Percentiles rank a stretch among this genome's conserved stretches.
phyloP scores from a whole-genome alignment of 2,329 filamentous ascomycete species.

The Ophiostoma populinum region DNA sequence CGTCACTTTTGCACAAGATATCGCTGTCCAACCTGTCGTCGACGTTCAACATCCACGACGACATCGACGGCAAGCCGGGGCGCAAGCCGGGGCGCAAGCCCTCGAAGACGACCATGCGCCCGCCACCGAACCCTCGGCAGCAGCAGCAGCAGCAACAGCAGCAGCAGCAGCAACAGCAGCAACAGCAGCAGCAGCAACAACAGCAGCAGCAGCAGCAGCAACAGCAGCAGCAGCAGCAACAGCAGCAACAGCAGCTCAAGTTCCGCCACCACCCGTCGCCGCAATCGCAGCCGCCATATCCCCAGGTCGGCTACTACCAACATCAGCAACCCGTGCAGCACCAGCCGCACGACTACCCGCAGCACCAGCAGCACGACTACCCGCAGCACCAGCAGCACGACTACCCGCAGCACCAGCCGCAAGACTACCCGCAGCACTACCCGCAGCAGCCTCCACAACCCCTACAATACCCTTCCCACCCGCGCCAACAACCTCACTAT shows the following conservation, averaged over 20 bases:
- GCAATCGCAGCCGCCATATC: background rate
- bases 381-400: background rate
- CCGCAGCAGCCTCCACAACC: background rate
- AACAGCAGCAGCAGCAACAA: background rate
- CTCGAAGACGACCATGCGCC: background rate
- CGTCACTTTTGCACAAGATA: too few species aligned
- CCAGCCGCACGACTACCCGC: background rate
- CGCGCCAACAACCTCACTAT: background rate
- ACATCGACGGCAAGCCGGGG: too few species aligned
- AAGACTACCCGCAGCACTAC: background rate
- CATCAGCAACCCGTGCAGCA: background rate
- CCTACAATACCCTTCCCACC: slow-evolving; percentile 1
- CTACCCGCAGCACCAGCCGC: background rate
- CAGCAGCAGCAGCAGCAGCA: background rate
- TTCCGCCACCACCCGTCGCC: background rate
- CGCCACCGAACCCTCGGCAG: background rate
- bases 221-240: background rate
- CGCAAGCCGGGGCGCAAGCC: background rate
- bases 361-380: background rate
- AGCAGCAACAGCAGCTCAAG: background rate
- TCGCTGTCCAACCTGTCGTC: too few species aligned
- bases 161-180: background rate
- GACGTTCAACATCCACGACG: too few species aligned
- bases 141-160: background rate
- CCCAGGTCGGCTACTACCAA: background rate